Base-by-base conservation (phyloP, 192 early-diverging fungal genomes). In the Rhizoclosmatium globosum region DNA sequence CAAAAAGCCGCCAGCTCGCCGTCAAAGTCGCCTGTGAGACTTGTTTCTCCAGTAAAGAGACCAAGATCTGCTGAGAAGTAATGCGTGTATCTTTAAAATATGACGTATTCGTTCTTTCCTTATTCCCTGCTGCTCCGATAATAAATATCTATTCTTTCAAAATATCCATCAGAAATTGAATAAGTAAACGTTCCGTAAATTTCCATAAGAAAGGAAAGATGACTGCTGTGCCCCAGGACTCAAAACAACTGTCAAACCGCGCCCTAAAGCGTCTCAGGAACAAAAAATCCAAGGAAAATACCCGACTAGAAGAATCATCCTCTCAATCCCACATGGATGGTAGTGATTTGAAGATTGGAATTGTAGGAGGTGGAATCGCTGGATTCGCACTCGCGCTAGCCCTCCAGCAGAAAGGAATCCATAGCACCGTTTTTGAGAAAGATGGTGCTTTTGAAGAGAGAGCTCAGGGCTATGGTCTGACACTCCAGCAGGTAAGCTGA, bases 401-500 rank as follows among this genome's bases (percentile, higher is more conserved):
- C 4, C 68, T 78, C 13, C 77, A 78, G 69, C 50, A 46, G 39
- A 43, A 42, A 19, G 58, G 58, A 11, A 45, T 57, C 50, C 15
- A 3, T 15, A 38, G 42, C 45, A 39, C 71, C 21, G 67, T 78
- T 13, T 60, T 78, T 71, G 77, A 78, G 43, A 57, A 62, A 7
- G 77, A 78, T 61, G 41, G 7, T 4, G 7, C 17, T n/a, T 47
- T 78, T 17, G 77, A 69, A 9, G 67, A 17, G 21, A 45, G 77
- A 19, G 68, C 67, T 17, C 77, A 78, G 60, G 77, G 77, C 13
- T 78, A 78, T 64, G 77, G 77, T 2, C 50, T 78, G 21, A 78
- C 77, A 13, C 50, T 78, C 7, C 77, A 78, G 68, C 76, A 77
- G 66, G 72, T 74, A 4, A 61, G 11, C 57, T 71, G 50, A 53